Evolutionary conservation across 441 rosid species (phyloP), one percentile per base, ranked within the genome.

Genomic region (Gossypium gossypioides): DNA sequence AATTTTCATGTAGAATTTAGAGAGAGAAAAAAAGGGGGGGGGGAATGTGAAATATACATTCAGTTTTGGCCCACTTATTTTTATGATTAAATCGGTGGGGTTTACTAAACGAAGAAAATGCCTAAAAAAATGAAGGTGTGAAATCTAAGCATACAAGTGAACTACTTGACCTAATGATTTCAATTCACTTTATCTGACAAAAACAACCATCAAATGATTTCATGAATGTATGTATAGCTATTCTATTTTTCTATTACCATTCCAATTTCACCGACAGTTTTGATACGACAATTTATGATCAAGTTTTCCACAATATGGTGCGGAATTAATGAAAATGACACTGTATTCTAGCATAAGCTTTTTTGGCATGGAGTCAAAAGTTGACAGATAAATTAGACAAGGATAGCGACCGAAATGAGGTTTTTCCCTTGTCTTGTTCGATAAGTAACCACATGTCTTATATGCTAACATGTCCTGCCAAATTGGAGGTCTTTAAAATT

Each of bases 131-230:
- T 27, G 32, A 64, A 48, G 68, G 29, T 70, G 64, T 68, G 61
- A 62, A 68, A 55, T 60, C 29, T 48, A 51, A 48, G 75, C 72
- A 74, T 64, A 72, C 72, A 24, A 40, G 54, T 40, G 29, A 25
- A 67, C 63, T 78, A 25, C 57, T 55, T 32, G 68, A 48, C 48
- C 72, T 76, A 73, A 73, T 54, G 54, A 73, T 72, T 52, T 61
- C 71, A 42, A 54, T 7, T 58, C 58, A 44, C 22, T 52, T 52
- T 55, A 58, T 27, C 6, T 27, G 32, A 22, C 56, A 57, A 42
- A 44, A 3, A 48, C 10, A 48, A 21, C 0, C 13, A 0, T 8
- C 72, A 16, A 25, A 46, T 68, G 60, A 68, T 68, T 46, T 66
- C 19, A 42, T 8, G 32, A 27, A 27, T 27, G 0, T 27, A 27